Evolutionary conservation across 108 stramenopile species (phyloP), one percentile per base, ranked within the genome.

Genomic region (Fragilaria crotonensis): DNA sequence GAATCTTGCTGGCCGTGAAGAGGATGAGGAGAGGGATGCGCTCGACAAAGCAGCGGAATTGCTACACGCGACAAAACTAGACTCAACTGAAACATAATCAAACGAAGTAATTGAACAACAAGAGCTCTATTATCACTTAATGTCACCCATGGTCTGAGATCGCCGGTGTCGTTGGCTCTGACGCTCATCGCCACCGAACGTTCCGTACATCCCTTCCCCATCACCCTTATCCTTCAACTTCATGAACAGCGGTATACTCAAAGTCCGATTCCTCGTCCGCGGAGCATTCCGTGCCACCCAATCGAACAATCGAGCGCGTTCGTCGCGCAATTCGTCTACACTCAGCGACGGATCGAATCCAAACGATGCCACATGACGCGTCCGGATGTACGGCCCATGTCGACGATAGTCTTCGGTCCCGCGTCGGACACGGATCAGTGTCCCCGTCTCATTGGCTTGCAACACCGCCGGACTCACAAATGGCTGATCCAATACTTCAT

Each of bases 1-100:
- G 49, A 63, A 76, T 25, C 72, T 77, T 20, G 75, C 67, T 5
- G 71, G 71, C 52, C 63, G 52, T 25, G 67, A 87, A 23, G 80
- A 84, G 29, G 89, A 86, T 59, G 83, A 86, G 22, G 89, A 87
- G n/a, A n/a, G n/a, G n/a, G n/a, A n/a, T n/a, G n/a, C n/a, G n/a
- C n/a, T n/a, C n/a, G n/a, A n/a, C n/a, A n/a, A n/a, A n/a, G n/a
- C n/a, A n/a, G n/a, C n/a, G n/a, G n/a, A n/a, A n/a, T n/a, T n/a
- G n/a, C n/a, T n/a, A n/a, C n/a, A n/a, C n/a, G n/a, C n/a, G n/a
- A n/a, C n/a, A n/a, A n/a, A n/a, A n/a, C n/a, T n/a, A n/a, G n/a
- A n/a, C n/a, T n/a, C n/a, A n/a, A n/a, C n/a, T n/a, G n/a, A n/a
- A n/a, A n/a, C n/a, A n/a, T n/a, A n/a, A n/a, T n/a, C n/a, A n/a